Conservation (phyloP, 257 asterid species). For the Marsdenia floribunda region DNA sequence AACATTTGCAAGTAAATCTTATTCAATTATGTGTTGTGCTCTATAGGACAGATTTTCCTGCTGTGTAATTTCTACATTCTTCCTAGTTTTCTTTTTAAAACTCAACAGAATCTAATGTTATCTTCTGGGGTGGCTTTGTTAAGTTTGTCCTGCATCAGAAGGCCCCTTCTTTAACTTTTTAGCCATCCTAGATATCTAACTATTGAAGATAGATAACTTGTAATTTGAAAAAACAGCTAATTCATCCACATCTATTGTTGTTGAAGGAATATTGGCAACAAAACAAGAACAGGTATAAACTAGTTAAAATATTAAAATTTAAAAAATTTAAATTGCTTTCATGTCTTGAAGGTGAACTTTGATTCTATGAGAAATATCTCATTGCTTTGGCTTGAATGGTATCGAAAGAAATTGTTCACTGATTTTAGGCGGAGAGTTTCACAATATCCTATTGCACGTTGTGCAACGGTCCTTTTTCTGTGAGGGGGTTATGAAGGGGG, state of each 20-base stretch:
- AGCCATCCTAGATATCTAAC: not conserved
- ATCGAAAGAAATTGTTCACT: not conserved
- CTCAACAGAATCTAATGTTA: not conserved
- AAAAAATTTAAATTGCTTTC: not conserved
- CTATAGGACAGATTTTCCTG: not conserved
- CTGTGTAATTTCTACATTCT: not conserved
- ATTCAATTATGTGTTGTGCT: not conserved
- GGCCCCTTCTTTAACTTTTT: not conserved
- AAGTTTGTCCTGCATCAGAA: not conserved
- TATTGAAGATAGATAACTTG: not conserved
- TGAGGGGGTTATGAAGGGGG: not conserved
- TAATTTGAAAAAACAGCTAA: not conserved
- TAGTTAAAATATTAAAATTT: too few species aligned
- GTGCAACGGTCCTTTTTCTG: not conserved
- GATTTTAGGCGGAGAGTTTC: not conserved
- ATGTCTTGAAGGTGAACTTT: not conserved
- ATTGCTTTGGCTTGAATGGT: not conserved
- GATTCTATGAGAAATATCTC: not conserved
- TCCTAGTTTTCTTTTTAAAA: not conserved
- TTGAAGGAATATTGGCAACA: too few species aligned
- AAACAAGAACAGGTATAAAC: too few species aligned
- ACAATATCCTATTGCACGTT: not conserved
- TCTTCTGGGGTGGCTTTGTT: not conserved
- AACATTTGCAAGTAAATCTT: not conserved
- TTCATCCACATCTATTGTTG: too few species aligned